Conservation (phyloP, 306 rosid species). For the Fragaria iinumae region DNA sequence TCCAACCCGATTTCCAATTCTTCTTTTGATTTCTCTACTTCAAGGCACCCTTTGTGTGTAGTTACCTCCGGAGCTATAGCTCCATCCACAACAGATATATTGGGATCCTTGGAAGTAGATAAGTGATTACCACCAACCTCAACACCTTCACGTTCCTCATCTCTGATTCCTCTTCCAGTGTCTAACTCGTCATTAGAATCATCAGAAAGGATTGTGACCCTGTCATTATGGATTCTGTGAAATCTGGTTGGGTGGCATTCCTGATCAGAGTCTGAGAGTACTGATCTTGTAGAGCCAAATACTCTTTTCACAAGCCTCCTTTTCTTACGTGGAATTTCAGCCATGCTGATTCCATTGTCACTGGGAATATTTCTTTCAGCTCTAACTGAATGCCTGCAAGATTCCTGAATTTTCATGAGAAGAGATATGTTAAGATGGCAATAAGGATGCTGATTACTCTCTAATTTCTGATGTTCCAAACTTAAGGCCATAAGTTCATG, state of each 20-base stretch:
- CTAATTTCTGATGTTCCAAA: neutral
- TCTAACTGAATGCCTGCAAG: slow-evolving; percentile 40
- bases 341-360: slow-evolving; percentile 24
- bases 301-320: slow-evolving; percentile 42
- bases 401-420: slow-evolving; percentile 38
- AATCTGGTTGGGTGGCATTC: slow-evolving; percentile 30
- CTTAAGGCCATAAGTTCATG: neutral
- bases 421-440: slow-evolving; percentile 11
- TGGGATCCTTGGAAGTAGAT: slow-evolving; percentile 31
- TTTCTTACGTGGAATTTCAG: slow-evolving; percentile 49
- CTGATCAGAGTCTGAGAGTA: slow-evolving; percentile 32
- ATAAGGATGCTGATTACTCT: neutral
- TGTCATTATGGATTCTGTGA: slow-evolving; percentile 22
- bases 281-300: slow-evolving; percentile 25
- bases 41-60: slow-evolving; percentile 35
- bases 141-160: slow-evolving; percentile 35
- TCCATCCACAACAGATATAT: slow-evolving; percentile 31
- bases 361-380: slow-evolving; percentile 43
- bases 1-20: slow-evolving; percentile 25
- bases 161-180: slow-evolving; percentile 24
- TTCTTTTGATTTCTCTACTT: slow-evolving; percentile 32
- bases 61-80: slow-evolving; percentile 26
- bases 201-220: slow-evolving; percentile 35
- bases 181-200: slow-evolving; percentile 35
- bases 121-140: slow-evolving; percentile 28